These are phyloP conservation scores for Trichophyton equinum DNA, from an alignment of 2,329 filamentous ascomycete genomes.

Conservation along the genomic window DNA sequence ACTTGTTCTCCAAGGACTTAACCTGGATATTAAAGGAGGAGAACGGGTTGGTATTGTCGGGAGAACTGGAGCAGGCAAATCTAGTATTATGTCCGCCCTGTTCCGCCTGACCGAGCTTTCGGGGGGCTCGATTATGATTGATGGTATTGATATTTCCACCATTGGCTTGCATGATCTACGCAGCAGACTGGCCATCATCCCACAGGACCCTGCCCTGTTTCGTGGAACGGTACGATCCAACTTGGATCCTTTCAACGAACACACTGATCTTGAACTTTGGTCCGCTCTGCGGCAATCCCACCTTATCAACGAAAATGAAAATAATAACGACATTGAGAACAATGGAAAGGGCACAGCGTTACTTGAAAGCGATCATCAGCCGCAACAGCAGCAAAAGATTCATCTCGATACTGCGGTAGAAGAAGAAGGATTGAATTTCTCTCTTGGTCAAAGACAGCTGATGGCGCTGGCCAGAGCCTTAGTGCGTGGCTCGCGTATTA, in stretches of 20 bases:
- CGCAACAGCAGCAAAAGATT: constrained; percentile 40
- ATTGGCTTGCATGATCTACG: constrained; percentile 33
- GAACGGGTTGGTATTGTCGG: constrained; percentile 39
- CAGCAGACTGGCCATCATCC: constrained; percentile 34
- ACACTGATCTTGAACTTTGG: constrained; percentile 37
- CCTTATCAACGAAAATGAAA: constrained; percentile 35
- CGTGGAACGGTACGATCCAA: constrained; percentile 34
- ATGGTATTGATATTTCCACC: constrained; percentile 32
- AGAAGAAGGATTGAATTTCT: constrained; percentile 93
- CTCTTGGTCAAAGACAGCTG: constrained; percentile 82
- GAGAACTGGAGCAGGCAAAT: constrained; percentile 36
- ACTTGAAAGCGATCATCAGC: constrained; percentile 7
- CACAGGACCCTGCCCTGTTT: constrained; percentile 36
- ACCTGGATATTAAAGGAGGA: constrained; percentile 33
- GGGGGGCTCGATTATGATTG: constrained; percentile 31
- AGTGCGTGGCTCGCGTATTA: constrained; percentile 77
- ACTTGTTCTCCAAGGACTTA: constrained; percentile 57
- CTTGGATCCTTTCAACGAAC: constrained; percentile 35
- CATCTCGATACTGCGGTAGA: constrained; percentile 77
- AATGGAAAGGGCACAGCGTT: background rate
- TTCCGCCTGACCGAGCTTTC: constrained; percentile 34
- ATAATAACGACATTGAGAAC: constrained; percentile 33
- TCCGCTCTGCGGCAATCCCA: constrained; percentile 34
- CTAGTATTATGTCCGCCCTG: constrained; percentile 35
- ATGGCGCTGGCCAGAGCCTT: constrained; percentile 89